Evolutionary conservation across 2,329 filamentous ascomycete genomes (phyloP), one percentile per base, ranked within the genome.

Genomic region (Teratosphaeria pseudoeucalypti): DNA sequence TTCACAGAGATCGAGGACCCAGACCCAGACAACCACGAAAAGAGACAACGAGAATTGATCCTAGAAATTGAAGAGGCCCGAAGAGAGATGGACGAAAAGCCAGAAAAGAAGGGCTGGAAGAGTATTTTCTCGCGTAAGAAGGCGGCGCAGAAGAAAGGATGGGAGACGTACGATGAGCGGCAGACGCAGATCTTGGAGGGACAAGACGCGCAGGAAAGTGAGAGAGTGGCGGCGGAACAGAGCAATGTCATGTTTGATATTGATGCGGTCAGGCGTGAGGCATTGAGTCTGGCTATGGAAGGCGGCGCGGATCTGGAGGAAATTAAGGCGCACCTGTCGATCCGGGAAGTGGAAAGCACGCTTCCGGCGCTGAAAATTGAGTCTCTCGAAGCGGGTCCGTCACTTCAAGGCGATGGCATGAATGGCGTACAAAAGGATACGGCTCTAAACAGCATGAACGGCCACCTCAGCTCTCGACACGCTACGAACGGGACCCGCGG

Each of bases 1-100:
- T 99, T 97, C 70, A 86, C 84, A 0, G 94, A 99, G 74, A 97
- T 99, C 61, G 94, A 97, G 72, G 94, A 99, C 66, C 91, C 94
- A 0, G 94, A 99, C 69, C 94, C 94, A 0, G 94, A 97, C 0
- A 92, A 95, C 66, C 92, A 97, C 74, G 82, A 84, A 56, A 82
- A 90, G 71, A 82, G 92, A 55, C 94, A 99, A 74, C 83, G 91
- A 59, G 92, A 97, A 74, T 82, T 99, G 52, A 96, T 99, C 71
- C 91, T 88, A 67, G 94, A 99, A 75, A 96, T 99, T 57, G 92
- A 97, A 72, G 92, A 95, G 74, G 94, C 94, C 7, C 34, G 6
- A 84, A 94, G 43, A 91, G 87, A 70, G 85, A 81, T 95, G 3
- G 91, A 96, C 68, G 86, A 84, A 70, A 88, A 94, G 67, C 86